These are phyloP conservation scores for Metarhizium brunneum DNA, from an alignment of 2,329 filamentous ascomycete species.

Conservation along the genomic window DNA sequence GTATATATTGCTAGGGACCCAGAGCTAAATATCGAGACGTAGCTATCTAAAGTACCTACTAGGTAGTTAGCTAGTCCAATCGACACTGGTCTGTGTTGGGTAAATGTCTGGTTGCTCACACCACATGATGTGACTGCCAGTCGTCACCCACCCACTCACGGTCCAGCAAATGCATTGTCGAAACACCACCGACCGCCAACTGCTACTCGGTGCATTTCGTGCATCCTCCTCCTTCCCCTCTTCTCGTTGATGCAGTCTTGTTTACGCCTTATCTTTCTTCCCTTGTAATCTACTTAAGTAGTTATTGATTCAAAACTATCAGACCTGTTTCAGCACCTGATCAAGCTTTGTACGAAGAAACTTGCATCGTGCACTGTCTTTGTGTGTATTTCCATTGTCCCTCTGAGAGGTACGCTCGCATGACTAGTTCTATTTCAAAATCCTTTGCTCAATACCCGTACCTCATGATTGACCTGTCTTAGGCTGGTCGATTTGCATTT, in stretches of 20 bases:
- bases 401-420: background rate
- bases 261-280: conserved; percentile 5
- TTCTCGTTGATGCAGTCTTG: conserved; percentile 6
- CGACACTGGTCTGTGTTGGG: background rate
- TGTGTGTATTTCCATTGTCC: background rate
- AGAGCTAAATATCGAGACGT: background rate
- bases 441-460: background rate
- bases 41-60: background rate
- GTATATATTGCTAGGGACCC: too few relatives aligned
- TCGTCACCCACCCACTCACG: background rate
- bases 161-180: background rate
- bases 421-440: background rate
- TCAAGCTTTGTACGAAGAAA: background rate
- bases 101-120: background rate
- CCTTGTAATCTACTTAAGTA: conserved; percentile 3
- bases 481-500: background rate
- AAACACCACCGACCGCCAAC: background rate
- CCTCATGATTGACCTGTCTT: background rate
- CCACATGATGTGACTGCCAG: background rate
- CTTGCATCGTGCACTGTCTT: background rate
- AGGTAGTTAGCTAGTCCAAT: background rate
- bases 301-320: background rate
- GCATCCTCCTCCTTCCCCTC: conserved; percentile 8
- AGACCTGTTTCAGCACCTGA: background rate
- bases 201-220: conserved; percentile 1